Evolutionary conservation across 139 green algal genomes (phyloP).

Genomic region (Microglena sp.): DNA sequence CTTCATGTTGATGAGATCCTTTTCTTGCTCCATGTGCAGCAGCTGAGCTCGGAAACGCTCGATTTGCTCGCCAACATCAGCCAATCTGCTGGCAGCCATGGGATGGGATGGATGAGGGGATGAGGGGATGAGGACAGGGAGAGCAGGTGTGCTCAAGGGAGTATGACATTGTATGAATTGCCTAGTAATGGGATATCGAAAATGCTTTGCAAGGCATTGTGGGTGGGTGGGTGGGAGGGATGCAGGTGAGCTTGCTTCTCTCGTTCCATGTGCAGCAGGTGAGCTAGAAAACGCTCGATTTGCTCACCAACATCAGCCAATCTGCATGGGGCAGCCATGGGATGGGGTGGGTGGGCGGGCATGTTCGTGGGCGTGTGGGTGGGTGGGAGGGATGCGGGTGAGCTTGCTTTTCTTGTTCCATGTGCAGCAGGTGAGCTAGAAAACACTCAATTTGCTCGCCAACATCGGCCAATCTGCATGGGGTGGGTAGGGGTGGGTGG

Average conservation of each 20-base stretch:
- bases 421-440: constrained; percentile 58
- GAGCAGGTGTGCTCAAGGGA: not conserved
- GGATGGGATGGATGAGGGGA: not conserved
- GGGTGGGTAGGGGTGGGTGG: not conserved
- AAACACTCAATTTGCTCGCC: constrained; percentile 53
- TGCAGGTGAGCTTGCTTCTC: too few species aligned
- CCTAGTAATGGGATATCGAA: not conserved
- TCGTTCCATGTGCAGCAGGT: constrained; percentile 73
- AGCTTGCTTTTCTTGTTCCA: constrained; percentile 80
- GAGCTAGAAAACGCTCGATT: constrained; percentile 45
- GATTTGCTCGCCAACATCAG: constrained; percentile 62
- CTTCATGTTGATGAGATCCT: constrained; percentile 65
- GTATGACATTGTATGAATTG: not conserved
- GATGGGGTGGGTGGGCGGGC: not conserved
- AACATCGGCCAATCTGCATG: too few species aligned
- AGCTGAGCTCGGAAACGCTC: constrained; percentile 46
- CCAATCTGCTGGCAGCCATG: constrained; percentile 31
- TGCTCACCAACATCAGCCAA: constrained; percentile 58
- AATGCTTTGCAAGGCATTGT: too few species aligned
- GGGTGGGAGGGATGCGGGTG: too few species aligned
- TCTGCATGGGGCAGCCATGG: constrained; percentile 31
- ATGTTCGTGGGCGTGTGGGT: not conserved
- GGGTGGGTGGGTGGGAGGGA: too few species aligned
- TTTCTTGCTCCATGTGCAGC: constrained; percentile 74
- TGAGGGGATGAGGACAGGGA: not conserved